phyloP scores from a whole-genome alignment of 371 early-diverging fungal genomes.

The Blakeslea trispora region DNA sequence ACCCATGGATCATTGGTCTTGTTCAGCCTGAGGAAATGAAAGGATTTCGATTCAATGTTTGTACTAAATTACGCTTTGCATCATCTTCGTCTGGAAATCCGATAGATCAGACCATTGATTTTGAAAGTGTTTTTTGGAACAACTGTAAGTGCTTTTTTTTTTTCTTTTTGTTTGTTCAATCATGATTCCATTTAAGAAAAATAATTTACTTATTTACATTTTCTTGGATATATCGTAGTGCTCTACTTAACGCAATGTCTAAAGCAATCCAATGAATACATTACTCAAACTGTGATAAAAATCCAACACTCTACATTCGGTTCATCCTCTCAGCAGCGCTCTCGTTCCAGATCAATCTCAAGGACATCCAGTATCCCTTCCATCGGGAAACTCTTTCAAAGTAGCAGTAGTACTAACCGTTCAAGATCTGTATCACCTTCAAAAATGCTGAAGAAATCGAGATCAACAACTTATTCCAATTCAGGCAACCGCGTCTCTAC shows the following conservation, averaged over 20 bases:
- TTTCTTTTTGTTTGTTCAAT: too few species aligned
- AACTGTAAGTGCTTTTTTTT: constrained; percentile 30
- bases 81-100: background rate
- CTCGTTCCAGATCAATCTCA: constrained; percentile 30
- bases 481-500: constrained; percentile 1
- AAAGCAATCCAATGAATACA: constrained; percentile 17
- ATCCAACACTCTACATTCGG: constrained; percentile 8
- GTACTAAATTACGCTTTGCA: constrained; percentile 17
- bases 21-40: constrained; percentile 39
- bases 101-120: constrained; percentile 27
- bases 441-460: constrained; percentile 10
- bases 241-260: constrained; percentile 29
- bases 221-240: too few species aligned
- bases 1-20: constrained; percentile 47
- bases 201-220: too few species aligned
- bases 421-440: constrained; percentile 23
- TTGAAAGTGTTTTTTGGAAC: constrained; percentile 52
- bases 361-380: constrained; percentile 33
- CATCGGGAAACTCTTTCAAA: constrained; percentile 36
- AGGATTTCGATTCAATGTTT: constrained; percentile 40
- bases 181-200: too few species aligned
- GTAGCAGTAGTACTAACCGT: constrained; percentile 3
- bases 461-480: background rate
- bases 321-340: constrained; percentile 20
- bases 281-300: constrained; percentile 1